Conservation (phyloP, 2,329 filamentous ascomycete genomes). For the Cladosporium cucumerinum region DNA sequence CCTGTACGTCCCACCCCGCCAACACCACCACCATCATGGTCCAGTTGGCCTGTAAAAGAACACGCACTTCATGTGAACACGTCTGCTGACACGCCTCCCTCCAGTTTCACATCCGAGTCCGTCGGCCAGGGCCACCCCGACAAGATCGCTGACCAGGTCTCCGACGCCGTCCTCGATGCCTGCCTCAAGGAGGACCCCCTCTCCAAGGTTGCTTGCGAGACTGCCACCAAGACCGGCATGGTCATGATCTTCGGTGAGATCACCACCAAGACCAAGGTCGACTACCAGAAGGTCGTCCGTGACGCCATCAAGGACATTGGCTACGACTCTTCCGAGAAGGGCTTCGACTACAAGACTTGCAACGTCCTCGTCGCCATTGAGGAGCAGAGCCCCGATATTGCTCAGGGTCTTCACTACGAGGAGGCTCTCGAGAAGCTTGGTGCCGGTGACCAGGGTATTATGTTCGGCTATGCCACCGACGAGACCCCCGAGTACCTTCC, state of each 20-base stretch:
- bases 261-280: conserved; percentile 89
- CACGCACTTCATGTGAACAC: neutral
- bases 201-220: conserved; percentile 98
- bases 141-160: conserved; percentile 74
- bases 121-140: conserved; percentile 43
- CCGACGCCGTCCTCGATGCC: conserved; percentile 97
- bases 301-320: conserved; percentile 96
- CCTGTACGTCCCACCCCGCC: conserved; percentile 18
- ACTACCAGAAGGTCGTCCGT: conserved; percentile 98
- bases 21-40: neutral
- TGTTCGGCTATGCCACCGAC: conserved; percentile 99
- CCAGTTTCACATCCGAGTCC: conserved; percentile 26
- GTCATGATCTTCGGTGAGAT: conserved; percentile 99
- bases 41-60: neutral
- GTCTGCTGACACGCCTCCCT: conserved; percentile 1
- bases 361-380: conserved; percentile 98
- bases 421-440: conserved; percentile 96
- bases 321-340: conserved; percentile 95
- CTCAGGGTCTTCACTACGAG: conserved; percentile 97
- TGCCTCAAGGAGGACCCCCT: conserved; percentile 91
- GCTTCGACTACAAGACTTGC: conserved; percentile 99
- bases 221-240: conserved; percentile 99
- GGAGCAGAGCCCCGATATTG: conserved; percentile 98
- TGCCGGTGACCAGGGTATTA: conserved; percentile 99
- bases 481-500: conserved; percentile 97